Conservation (phyloP, 2,329 filamentous ascomycete species). For the Aphanocladium album region DNA sequence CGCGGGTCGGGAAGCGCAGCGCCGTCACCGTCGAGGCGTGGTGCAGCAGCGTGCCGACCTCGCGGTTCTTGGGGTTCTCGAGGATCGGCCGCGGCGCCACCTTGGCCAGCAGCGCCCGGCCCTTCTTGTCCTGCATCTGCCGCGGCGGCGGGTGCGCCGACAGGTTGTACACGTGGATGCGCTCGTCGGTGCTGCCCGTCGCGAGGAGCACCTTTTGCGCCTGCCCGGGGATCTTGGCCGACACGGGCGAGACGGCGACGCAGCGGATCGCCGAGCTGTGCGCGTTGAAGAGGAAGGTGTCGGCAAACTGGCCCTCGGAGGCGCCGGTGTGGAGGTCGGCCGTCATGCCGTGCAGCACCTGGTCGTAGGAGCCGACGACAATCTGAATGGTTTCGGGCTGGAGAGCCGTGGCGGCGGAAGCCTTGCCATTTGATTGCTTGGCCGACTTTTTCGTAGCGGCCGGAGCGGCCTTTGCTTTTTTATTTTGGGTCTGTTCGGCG, state of each 20-base stretch:
- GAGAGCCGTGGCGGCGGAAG: constrained; percentile 15
- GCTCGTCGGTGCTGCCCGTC: constrained; percentile 87
- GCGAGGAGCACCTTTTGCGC: constrained; percentile 83
- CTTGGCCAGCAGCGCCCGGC: constrained; percentile 57
- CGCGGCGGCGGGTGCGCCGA: constrained; percentile 59
- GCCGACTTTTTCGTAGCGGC: constrained; percentile 18
- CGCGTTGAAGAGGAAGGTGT: constrained; percentile 93
- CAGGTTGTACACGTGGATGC: constrained; percentile 90
- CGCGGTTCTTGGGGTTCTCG: constrained; percentile 81
- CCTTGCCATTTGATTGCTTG: constrained; percentile 19
- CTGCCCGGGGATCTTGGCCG: constrained; percentile 55
- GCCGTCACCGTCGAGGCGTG: constrained; percentile 78
- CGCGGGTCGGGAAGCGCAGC: constrained; percentile 75
- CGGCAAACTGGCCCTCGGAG: constrained; percentile 62
- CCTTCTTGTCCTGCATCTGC: constrained; percentile 42
- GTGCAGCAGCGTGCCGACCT: constrained; percentile 81
- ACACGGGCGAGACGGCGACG: constrained; percentile 76
- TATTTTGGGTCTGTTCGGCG: constrained; percentile 22
- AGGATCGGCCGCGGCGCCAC: constrained; percentile 68
- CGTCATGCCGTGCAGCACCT: constrained; percentile 83
- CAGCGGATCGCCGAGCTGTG: constrained; percentile 87
- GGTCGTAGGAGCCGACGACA: constrained; percentile 88
- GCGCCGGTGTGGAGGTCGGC: constrained; percentile 57
- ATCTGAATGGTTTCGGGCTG: constrained; percentile 68
- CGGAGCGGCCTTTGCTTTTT: constrained; percentile 28